phyloP scores from a whole-genome alignment of 2,329 filamentous ascomycete species.

The Sphaceloma murrayae region DNA sequence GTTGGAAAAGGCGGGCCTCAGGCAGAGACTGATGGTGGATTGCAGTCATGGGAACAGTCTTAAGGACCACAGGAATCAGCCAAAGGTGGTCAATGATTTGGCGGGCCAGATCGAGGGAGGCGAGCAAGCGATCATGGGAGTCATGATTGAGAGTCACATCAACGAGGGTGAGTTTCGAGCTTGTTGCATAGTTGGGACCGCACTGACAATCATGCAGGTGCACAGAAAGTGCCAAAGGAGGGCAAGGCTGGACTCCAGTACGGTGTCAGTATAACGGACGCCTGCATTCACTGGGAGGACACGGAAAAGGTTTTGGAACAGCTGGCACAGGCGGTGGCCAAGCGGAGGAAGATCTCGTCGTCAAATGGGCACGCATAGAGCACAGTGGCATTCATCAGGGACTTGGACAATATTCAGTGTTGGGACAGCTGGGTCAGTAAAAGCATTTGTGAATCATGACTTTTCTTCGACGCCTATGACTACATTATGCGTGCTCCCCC shows the following conservation, averaged over 20 bases:
- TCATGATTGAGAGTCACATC: constrained; percentile 99
- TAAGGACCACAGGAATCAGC: constrained; percentile 97
- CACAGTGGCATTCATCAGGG: no score
- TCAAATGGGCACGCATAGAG: constrained; percentile 16
- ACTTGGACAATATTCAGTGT: background rate
- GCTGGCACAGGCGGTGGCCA: constrained; percentile 70
- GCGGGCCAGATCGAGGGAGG: constrained; percentile 78
- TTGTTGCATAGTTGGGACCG: constrained; percentile 2
- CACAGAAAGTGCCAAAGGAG: constrained; percentile 83
- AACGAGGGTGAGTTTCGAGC: constrained; percentile 60
- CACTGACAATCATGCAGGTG: constrained; percentile 44
- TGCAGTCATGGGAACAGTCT: constrained; percentile 85
- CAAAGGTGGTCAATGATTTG: constrained; percentile 73
- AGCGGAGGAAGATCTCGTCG: constrained; percentile 48
- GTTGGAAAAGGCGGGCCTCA: constrained; percentile 61
- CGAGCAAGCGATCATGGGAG: constrained; percentile 82
- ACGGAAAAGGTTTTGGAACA: constrained; percentile 68
- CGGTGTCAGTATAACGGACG: constrained; percentile 94
- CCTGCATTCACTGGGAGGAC: constrained; percentile 90
- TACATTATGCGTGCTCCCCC: background rate
- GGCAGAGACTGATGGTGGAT: constrained; percentile 82
- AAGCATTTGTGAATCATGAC: no score
- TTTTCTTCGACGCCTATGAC: background rate
- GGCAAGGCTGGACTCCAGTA: constrained; percentile 79
- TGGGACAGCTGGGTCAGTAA: no score